These are phyloP conservation scores for Penicillium waksmanii DNA, from an alignment of 495 filamentous ascomycete species.

Conservation along the genomic window DNA sequence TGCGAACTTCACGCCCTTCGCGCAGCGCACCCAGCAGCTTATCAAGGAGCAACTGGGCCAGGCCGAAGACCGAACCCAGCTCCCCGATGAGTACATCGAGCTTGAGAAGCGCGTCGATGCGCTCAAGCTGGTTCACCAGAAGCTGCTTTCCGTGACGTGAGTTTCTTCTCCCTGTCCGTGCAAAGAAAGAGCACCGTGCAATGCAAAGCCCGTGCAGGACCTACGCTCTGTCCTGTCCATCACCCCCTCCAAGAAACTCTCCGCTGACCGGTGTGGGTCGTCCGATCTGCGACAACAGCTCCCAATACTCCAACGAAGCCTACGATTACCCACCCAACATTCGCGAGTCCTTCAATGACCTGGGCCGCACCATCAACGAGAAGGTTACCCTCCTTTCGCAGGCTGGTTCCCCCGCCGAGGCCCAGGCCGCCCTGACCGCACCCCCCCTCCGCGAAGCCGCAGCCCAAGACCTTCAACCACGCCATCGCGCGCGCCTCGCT, in stretches of 20 bases:
- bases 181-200: neutral
- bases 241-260: neutral
- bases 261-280: constrained; percentile 12
- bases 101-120: constrained; percentile 99
- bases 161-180: constrained; percentile 37
- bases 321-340: constrained; percentile 99
- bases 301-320: constrained; percentile 93
- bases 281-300: constrained; percentile 52
- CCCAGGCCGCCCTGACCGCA: constrained; percentile 89
- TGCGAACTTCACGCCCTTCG: constrained; percentile 82
- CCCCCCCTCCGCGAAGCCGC: constrained; percentile 87
- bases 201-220: neutral
- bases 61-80: constrained; percentile 95
- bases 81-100: constrained; percentile 96
- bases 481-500: constrained; percentile 91
- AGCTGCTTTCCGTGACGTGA: constrained; percentile 94
- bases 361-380: constrained; percentile 93
- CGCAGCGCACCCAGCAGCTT: constrained; percentile 91
- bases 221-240: neutral
- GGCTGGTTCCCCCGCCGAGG: constrained; percentile 85
- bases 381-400: constrained; percentile 89
- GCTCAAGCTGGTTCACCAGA: constrained; percentile 93
- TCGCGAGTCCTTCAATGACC: constrained; percentile 94
- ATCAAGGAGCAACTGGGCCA: constrained; percentile 96
- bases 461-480: constrained; percentile 98